Evolutionary conservation across 2,329 filamentous ascomycete species (phyloP), one percentile per base, ranked within the genome.

Genomic region (Ascochyta pisi): DNA sequence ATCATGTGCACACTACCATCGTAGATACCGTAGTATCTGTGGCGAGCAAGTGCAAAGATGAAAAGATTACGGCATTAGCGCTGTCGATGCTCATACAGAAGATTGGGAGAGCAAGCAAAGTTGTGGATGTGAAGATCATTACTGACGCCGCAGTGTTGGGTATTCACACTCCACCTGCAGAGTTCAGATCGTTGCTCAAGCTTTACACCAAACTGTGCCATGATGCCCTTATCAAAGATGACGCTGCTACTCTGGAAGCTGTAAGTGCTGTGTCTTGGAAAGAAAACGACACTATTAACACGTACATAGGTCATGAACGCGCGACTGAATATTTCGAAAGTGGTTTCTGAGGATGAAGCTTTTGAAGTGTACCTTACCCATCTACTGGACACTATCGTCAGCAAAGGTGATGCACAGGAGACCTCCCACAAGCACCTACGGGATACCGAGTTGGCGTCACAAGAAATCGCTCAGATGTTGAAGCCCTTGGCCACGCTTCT

Each of bases 51-150:
- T 92, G 89, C 71, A 85, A 89, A 43, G 93, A 99, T 68, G 88
- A 92, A 57, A 96, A 97, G 77, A 96, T 99, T 50, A 95, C 90
- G 6, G 93, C 93, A 5, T 81, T 99, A 48, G 94, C 93, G 2
- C 90, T 97, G 66, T 96, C 92, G 0, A 97, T 99, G 88, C 85
- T 99, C 23, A 79, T 96, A n/a, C 95, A 99, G 71, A 98, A 99
- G 75, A 85, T 98, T 54, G 88, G 89, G 58, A 94, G 95, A 75
- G 86, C 97, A 51, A 95, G 86, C 68, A 82, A 85, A 56, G 80
- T 84, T 4, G 90, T 97, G 2, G 93, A 98, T 78, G 87, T 89
- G 27, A 89, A 89, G 51, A 95, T 99, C 57, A 89, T 98, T 50
- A 86, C 86, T 15, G 92, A 96, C 57, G 88, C 92, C 6, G 92